Evolutionary conservation across 2,329 filamentous ascomycete genomes (phyloP).

Genomic region (Pseudohalonectria lignicola): DNA sequence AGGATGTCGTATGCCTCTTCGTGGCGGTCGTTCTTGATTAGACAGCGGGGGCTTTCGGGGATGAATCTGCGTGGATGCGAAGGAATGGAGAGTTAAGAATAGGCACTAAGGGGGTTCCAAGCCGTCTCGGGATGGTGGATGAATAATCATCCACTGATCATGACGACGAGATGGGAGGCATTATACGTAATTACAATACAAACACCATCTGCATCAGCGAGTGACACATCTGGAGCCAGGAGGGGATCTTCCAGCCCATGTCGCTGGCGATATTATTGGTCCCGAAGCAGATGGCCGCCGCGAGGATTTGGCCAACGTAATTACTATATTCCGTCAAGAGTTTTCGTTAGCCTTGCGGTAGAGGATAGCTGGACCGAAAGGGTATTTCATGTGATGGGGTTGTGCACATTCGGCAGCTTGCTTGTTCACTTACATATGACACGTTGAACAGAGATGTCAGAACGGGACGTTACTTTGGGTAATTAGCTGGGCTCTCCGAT

Average conservation of each 20-base stretch:
- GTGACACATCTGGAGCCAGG: constrained; percentile 24
- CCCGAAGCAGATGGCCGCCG: constrained; percentile 36
- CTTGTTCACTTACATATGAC: constrained; percentile 17
- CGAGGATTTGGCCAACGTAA: constrained; percentile 39
- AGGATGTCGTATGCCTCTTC: constrained; percentile 14
- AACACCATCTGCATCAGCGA: constrained; percentile 31
- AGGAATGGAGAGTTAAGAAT: too few relatives aligned
- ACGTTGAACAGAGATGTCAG: constrained; percentile 48
- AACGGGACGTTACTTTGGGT: constrained; percentile 50
- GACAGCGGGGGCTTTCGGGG: constrained; percentile 15
- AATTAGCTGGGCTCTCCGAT: constrained; percentile 49
- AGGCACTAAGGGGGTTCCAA: too few relatives aligned
- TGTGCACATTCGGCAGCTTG: too few relatives aligned
- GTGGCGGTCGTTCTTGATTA: constrained; percentile 14
- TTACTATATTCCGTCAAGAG: background rate
- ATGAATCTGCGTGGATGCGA: constrained; percentile 20
- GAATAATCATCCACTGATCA: too few relatives aligned
- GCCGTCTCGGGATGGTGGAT: too few relatives aligned
- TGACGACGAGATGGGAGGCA: too few relatives aligned
- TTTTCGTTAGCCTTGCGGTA: background rate
- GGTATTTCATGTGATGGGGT: too few relatives aligned
- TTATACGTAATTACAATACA: constrained; percentile 21
- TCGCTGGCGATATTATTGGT: constrained; percentile 25
- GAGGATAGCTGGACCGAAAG: background rate
- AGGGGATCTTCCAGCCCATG: constrained; percentile 25